Percentiles rank a stretch among this genome's conserved stretches.
Evolutionary conservation across 768 basidiomycete species (phyloP).

Genomic region (Suillus brevipes): DNA sequence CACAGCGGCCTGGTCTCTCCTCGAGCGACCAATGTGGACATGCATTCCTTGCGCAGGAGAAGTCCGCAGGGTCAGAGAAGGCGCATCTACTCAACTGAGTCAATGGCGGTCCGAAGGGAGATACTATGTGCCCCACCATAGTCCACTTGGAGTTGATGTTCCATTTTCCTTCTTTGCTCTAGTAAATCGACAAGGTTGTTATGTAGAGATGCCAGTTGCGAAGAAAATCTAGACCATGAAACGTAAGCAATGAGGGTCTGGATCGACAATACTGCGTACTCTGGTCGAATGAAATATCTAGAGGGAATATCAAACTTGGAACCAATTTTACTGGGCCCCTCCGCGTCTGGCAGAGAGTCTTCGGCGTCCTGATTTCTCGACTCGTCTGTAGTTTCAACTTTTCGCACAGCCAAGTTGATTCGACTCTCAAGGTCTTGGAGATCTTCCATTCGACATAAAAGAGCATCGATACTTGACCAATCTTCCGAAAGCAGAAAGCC

Average conservation of each 20-base stretch:
- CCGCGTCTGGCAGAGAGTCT: slow-evolving; percentile 18
- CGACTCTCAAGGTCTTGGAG: slow-evolving; percentile 53
- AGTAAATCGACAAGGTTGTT: slow-evolving; percentile 44
- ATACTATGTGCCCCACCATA: slow-evolving; percentile 46
- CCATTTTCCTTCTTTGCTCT: slow-evolving; percentile 48
- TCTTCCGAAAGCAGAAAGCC: slow-evolving; percentile 31
- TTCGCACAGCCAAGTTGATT: slow-evolving; percentile 53
- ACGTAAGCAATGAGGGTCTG: slow-evolving; percentile 1
- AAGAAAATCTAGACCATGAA: slow-evolving; percentile 53
- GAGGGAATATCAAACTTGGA: slow-evolving; percentile 30
- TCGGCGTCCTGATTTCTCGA: slow-evolving; percentile 23
- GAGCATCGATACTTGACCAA: slow-evolving; percentile 56
- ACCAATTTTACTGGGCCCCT: slow-evolving; percentile 2
- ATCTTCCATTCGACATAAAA: slow-evolving; percentile 53
- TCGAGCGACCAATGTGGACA: slow-evolving; percentile 66
- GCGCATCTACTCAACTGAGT: slow-evolving; percentile 47
- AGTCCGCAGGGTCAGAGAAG: slow-evolving; percentile 72
- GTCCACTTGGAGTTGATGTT: slow-evolving; percentile 50
- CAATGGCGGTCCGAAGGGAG: not conserved
- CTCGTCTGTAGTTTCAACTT: slow-evolving; percentile 24
- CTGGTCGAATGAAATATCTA: slow-evolving; percentile 66
- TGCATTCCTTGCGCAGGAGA: slow-evolving; percentile 72
- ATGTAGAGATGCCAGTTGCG: slow-evolving; percentile 52
- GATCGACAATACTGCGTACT: slow-evolving; percentile 38
- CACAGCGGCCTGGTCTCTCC: slow-evolving; percentile 57